These are phyloP conservation scores for Pseudopyrenochaeta lycopersici DNA, from an alignment of 2,329 filamentous ascomycete species.

Conservation along the genomic window DNA sequence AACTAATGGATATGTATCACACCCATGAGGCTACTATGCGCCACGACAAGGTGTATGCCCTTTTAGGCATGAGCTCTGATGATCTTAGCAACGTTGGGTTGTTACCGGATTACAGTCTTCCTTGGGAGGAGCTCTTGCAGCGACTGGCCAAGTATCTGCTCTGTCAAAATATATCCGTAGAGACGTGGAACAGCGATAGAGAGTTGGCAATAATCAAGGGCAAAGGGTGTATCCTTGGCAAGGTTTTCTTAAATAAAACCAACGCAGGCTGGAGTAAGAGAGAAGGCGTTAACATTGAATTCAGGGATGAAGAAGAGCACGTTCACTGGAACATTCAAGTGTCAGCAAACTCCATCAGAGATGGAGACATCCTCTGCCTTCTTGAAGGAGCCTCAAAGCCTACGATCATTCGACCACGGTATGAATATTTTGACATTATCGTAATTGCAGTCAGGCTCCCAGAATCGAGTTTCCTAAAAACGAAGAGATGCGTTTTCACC, in stretches of 20 bases:
- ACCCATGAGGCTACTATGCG: slow-evolving; percentile 16
- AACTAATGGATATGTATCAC: slow-evolving; percentile 28
- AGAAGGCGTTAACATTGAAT: too few relatives aligned
- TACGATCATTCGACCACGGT: slow-evolving; percentile 14
- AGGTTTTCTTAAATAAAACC: slow-evolving; percentile 7
- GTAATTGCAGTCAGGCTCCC: slow-evolving; percentile 1
- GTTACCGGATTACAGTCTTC: slow-evolving; percentile 19
- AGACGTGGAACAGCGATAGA: slow-evolving; percentile 10
- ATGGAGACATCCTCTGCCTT: too few relatives aligned
- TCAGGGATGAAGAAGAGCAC: slow-evolving; percentile 3
- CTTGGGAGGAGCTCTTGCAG: slow-evolving; percentile 20
- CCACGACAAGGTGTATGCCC: slow-evolving; percentile 25
- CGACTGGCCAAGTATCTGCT: slow-evolving; percentile 16
- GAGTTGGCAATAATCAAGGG: slow-evolving; percentile 17
- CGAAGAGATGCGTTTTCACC: too few relatives aligned
- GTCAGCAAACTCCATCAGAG: slow-evolving; percentile 8
- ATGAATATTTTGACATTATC: slow-evolving; percentile 9
- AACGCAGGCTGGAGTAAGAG: too few relatives aligned
- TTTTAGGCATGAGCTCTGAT: slow-evolving; percentile 27
- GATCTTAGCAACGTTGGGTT: slow-evolving; percentile 9
- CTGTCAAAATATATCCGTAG: slow-evolving; percentile 14
- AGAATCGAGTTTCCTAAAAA: too few relatives aligned
- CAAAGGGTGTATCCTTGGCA: slow-evolving; percentile 20
- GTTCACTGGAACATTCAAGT: slow-evolving; percentile 9
- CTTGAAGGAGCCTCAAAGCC: slow-evolving; percentile 9